phyloP scores from a whole-genome alignment of 2,329 filamentous ascomycete species.

The Alternaria novae-zelandiae region DNA sequence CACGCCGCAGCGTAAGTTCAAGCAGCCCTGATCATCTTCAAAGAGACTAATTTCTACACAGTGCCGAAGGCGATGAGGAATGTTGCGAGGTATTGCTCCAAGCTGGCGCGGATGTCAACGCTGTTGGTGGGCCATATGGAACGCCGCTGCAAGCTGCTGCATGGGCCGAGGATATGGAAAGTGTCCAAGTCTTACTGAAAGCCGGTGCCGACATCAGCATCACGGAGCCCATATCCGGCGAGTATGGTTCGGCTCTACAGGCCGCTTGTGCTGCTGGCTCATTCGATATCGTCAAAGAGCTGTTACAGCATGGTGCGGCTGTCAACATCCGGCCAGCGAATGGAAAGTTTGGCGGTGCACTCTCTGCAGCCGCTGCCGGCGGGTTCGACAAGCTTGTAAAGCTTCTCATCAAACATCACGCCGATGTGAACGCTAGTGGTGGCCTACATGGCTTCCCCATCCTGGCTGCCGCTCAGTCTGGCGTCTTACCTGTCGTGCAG shows the following conservation, averaged over 20 bases:
- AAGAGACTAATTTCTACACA: slow-evolving; percentile 3
- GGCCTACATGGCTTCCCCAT: slow-evolving; percentile 23
- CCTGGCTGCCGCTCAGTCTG: slow-evolving; percentile 24
- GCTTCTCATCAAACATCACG: slow-evolving; percentile 18
- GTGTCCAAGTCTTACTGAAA: slow-evolving; percentile 17
- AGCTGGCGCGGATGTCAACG: slow-evolving; percentile 25
- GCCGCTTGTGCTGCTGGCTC: slow-evolving; percentile 25
- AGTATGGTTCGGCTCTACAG: slow-evolving; percentile 29
- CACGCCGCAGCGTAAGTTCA: slow-evolving; percentile 25
- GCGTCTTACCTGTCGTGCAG: slow-evolving; percentile 11
- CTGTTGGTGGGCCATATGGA: slow-evolving; percentile 22
- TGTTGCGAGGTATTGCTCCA: slow-evolving; percentile 24
- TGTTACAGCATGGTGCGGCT: slow-evolving; percentile 23
- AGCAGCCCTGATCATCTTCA: not conserved
- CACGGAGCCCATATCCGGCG: slow-evolving; percentile 15
- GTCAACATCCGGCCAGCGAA: slow-evolving; percentile 22
- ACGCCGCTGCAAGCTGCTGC: slow-evolving; percentile 27
- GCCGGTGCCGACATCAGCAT: slow-evolving; percentile 22
- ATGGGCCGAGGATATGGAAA: slow-evolving; percentile 17
- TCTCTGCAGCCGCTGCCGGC: slow-evolving; percentile 17
- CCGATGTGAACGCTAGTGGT: slow-evolving; percentile 25
- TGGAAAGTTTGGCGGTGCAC: slow-evolving; percentile 21
- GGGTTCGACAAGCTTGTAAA: slow-evolving; percentile 13
- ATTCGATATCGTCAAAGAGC: slow-evolving; percentile 13
- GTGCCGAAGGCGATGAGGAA: slow-evolving; percentile 18